phyloP scores from a whole-genome alignment of 2,329 filamentous ascomycete genomes.

The Calonectria pteridis region DNA sequence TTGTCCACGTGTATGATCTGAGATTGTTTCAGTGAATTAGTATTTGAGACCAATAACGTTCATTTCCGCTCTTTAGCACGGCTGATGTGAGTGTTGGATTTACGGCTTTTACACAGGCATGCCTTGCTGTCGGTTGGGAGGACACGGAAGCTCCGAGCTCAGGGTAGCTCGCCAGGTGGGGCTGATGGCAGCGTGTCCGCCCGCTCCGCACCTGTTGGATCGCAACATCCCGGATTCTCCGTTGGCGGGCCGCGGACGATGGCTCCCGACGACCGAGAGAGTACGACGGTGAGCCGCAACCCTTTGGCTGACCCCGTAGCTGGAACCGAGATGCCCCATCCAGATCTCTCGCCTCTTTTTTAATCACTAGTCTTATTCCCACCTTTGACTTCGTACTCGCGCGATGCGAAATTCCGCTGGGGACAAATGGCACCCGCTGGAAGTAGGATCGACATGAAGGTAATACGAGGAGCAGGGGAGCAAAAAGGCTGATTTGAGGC shows the following conservation, averaged over 20 bases:
- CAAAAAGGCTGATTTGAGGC: neutral
- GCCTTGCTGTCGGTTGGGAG: neutral
- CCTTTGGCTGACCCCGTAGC: too few species aligned
- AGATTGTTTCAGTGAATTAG: neutral
- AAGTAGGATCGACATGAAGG: conserved; percentile 5
- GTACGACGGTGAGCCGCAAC: neutral
- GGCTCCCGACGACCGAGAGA: neutral
- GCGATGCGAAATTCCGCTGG: neutral
- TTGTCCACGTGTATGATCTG: neutral
- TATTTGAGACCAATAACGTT: neutral
- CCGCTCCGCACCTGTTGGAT: neutral
- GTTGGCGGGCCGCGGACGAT: neutral
- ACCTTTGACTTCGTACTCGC: neutral
- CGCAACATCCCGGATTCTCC: neutral
- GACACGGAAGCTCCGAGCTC: neutral
- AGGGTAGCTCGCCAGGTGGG: neutral
- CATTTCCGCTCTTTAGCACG: neutral
- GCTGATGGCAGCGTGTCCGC: neutral
- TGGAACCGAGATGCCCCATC: neutral
- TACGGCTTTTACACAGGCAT: neutral
- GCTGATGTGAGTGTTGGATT: neutral
- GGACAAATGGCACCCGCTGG: neutral
- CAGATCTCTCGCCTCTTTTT: neutral
- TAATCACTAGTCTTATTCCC: neutral
- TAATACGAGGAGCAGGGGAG: conserved; percentile 6